A percentile compares a stretch with the other conserved stretches of the same genome.
Conservation (phyloP, 192 early-diverging fungal species). For the Haplosporangium gracile region DNA sequence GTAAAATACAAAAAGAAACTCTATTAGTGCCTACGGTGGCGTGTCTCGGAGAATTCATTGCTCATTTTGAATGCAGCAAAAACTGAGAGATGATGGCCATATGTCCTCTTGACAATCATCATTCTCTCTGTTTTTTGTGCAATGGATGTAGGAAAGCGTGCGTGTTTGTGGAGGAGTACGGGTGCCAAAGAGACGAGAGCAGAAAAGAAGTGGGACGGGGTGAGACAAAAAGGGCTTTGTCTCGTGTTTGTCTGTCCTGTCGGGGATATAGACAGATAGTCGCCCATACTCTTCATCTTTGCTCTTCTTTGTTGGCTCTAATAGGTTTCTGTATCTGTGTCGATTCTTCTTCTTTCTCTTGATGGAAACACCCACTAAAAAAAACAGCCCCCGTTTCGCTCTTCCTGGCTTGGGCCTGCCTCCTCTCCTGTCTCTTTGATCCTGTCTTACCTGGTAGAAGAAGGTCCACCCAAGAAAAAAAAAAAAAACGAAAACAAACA, state of each 20-base stretch:
- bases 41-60: neutral
- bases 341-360: neutral
- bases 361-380: neutral
- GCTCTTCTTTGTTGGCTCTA: neutral
- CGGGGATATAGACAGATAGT: neutral
- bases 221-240: neutral
- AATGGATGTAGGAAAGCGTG: neutral
- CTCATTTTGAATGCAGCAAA: constrained; percentile 4
- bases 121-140: neutral
- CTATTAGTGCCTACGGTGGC: neutral
- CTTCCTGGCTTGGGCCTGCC: neutral
- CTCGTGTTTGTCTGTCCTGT: neutral
- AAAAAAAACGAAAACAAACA: neutral
- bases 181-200: neutral
- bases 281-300: neutral
- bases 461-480: neutral
- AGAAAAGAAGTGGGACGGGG: neutral
- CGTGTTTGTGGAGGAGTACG: neutral
- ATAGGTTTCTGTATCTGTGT: neutral
- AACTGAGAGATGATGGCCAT: neutral
- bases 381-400: neutral
- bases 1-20: neutral
- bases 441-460: neutral
- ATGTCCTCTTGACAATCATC: neutral
- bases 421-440: neutral